Percentiles rank a stretch among this genome's conserved stretches.
Evolutionary conservation across 768 basidiomycete species (phyloP).

Genomic region (Infundibulicybe gibba): DNA sequence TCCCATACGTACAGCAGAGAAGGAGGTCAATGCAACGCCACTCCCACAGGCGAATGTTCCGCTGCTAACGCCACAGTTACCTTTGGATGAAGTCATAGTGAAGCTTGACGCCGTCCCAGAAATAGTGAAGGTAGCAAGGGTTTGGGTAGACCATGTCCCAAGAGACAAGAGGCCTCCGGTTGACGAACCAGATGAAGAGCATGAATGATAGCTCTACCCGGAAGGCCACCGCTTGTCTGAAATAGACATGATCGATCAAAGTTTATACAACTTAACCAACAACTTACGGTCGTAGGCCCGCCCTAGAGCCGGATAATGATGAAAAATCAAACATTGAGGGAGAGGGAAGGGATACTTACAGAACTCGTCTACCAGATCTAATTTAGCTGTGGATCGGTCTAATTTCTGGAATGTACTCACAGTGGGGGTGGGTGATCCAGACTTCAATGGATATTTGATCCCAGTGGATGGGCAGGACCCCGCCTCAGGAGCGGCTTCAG

Average conservation of each 20-base stretch:
- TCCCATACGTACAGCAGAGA: constrained; percentile 43
- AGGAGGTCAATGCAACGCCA: constrained; percentile 40
- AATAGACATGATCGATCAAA: background rate
- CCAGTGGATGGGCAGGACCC: constrained; percentile 54
- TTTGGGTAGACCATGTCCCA: constrained; percentile 63
- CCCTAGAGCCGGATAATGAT: constrained; percentile 1
- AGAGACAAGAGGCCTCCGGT: constrained; percentile 50
- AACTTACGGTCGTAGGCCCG: constrained; percentile 12
- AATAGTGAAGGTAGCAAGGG: constrained; percentile 50
- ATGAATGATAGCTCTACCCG: constrained; percentile 42
- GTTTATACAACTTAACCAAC: background rate
- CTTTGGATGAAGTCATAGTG: constrained; percentile 58
- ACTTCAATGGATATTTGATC: constrained; percentile 60
- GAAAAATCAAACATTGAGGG: background rate
- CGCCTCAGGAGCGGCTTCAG: constrained; percentile 43
- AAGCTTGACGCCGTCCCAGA: constrained; percentile 46
- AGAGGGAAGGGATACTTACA: constrained; percentile 6
- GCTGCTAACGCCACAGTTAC: constrained; percentile 46
- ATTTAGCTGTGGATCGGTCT: too few species aligned
- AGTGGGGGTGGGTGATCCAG: constrained; percentile 28
- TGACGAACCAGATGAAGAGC: constrained; percentile 30
- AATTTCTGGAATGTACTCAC: constrained; percentile 12
- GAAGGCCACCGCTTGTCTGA: constrained; percentile 25
- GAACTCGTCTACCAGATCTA: constrained; percentile 8
- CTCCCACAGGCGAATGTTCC: constrained; percentile 49